These are phyloP conservation scores for Alternaria ethzedia DNA, from an alignment of 2,329 filamentous ascomycete genomes.

Conservation along the genomic window DNA sequence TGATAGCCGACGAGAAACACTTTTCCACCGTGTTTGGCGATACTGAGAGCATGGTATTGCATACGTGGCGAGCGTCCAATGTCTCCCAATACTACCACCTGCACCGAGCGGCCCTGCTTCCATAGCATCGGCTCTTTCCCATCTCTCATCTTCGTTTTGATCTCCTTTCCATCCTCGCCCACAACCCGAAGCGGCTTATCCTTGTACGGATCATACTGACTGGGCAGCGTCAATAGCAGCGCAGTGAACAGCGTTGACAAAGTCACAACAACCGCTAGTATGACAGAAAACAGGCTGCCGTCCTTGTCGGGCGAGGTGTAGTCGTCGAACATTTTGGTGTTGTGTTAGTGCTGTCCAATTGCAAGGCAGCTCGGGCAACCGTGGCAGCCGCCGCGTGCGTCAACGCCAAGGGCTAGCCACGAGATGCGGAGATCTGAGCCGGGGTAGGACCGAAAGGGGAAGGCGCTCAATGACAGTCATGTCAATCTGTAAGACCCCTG, in stretches of 20 bases:
- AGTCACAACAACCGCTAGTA: slow-evolving; percentile 49
- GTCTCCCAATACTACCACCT: slow-evolving; percentile 91
- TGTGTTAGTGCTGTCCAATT: slow-evolving; percentile 20
- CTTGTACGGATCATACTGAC: slow-evolving; percentile 55
- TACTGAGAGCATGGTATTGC: slow-evolving; percentile 96
- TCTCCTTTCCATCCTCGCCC: slow-evolving; percentile 33
- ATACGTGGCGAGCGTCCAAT: slow-evolving; percentile 96
- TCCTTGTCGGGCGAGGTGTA: slow-evolving; percentile 32
- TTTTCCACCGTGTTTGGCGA: slow-evolving; percentile 78
- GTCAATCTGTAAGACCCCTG: slow-evolving; percentile 29
- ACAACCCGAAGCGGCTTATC: slow-evolving; percentile 32
- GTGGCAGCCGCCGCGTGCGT: slow-evolving; percentile 20
- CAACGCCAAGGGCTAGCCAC: slow-evolving; percentile 10
- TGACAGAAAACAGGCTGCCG: slow-evolving; percentile 43
- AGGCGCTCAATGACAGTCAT: slow-evolving; percentile 16
- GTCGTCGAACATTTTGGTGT: slow-evolving; percentile 39
- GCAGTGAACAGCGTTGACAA: slow-evolving; percentile 57
- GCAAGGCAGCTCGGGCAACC: slow-evolving; percentile 15
- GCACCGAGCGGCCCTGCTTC: slow-evolving; percentile 62
- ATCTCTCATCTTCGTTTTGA: slow-evolving; percentile 26
- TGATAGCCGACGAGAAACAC: slow-evolving; percentile 90
- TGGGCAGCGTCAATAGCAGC: slow-evolving; percentile 60
- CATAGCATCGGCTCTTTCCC: slow-evolving; percentile 26
- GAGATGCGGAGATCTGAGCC: slow-evolving; percentile 19
- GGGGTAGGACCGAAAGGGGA: slow-evolving; percentile 23